Evolutionary conservation across 2,329 filamentous ascomycete genomes (phyloP), one percentile per base, ranked within the genome.

Genomic region (Corinectria fuckeliana): DNA sequence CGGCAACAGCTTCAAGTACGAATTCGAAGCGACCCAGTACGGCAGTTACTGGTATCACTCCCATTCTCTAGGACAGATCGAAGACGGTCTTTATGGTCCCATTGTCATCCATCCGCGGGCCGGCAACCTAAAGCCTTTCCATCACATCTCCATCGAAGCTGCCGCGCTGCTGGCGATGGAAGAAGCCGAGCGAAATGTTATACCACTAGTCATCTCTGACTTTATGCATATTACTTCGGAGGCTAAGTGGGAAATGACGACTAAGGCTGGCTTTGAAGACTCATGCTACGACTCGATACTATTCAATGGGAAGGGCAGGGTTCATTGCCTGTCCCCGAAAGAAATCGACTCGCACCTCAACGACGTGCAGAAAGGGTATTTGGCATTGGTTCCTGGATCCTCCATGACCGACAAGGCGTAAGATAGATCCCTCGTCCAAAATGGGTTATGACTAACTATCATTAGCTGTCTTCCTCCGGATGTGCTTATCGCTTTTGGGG

Each of bases 21-120:
- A 74, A 28, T 89, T 83, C 76, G 79, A 74, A n/a, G 85, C 85
- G 0, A 78, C 76, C 0, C 80, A 85, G 54, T 81, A 84, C 64
- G 87, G 87, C 3, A 81, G 80, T 39, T 86, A 85, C 72, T 88
- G 83, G 77, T 89, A 88, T 63, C 86, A 88, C 72, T 80, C 84
- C 0, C 86, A 89, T 66, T 77, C 78, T 21, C 74, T 76, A 1
- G 79, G 80, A 2, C 85, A 87, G 60, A 77, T 88, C 13, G 81
- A 86, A 57, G 86, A 89, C 64, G 87, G 87, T 0, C 73, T 87
- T 10, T 85, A 82, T 50, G 87, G 86, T 0, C 73, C 85, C 3
- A 81, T 89, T 1, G 68, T 82, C 9, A 83, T 88, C 16, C 76
- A 77, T 38, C 76, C 80, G 44, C 61, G 71, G 0, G 23, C 56